Evolutionary conservation across 768 basidiomycete species (phyloP).

Genomic region (Trametes cinnabarina): DNA sequence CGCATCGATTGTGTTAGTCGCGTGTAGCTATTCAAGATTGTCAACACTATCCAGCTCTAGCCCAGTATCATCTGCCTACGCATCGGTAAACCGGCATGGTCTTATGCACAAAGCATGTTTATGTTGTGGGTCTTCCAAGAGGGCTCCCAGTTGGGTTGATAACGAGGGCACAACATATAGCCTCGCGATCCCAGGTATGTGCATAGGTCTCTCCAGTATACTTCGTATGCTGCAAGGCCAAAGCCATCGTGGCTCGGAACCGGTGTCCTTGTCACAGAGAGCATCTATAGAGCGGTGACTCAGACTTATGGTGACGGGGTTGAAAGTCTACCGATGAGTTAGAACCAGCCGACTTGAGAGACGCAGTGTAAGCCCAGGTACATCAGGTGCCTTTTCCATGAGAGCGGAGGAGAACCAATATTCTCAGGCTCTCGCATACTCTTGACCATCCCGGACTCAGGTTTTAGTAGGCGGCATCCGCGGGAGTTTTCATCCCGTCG

Average conservation of each 20-base stretch:
- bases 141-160: background rate
- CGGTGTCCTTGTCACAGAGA: background rate
- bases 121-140: background rate
- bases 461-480: too few species aligned
- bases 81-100: background rate
- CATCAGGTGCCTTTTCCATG: too few species aligned
- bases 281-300: too few species aligned
- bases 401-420: too few species aligned
- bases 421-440: too few species aligned
- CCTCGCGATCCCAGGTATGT: background rate
- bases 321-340: too few species aligned
- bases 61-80: background rate
- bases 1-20: slow-evolving; percentile 17
- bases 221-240: background rate
- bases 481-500: too few species aligned
- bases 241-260: background rate
- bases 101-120: background rate
- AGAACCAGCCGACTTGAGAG: too few species aligned
- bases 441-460: too few species aligned
- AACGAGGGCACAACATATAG: slow-evolving; percentile 1
- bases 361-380: too few species aligned
- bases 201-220: background rate
- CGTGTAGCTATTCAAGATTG: background rate
- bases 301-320: too few species aligned
- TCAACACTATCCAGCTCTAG: background rate